Conservation (phyloP, 257 asterid species). For the Penstemon eatonii region DNA sequence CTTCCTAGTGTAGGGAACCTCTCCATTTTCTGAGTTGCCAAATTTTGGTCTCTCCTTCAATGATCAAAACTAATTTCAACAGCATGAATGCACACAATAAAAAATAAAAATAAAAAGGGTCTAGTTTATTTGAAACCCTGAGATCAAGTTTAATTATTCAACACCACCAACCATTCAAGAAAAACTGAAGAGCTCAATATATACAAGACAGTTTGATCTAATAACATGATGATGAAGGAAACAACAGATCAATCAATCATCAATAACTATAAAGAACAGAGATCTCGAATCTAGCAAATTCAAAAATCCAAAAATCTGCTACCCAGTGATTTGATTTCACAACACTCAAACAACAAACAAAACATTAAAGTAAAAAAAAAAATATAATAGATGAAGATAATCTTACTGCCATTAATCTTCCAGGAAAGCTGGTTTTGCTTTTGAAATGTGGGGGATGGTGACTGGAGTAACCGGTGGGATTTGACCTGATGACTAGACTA, state of each 20-base stretch:
- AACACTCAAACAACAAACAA: background rate
- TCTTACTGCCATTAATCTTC: constrained; percentile 40
- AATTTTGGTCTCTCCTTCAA: constrained; percentile 65
- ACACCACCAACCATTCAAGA: background rate
- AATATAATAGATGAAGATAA: constrained; percentile 24
- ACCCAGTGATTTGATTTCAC: no score
- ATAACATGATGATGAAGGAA: no score
- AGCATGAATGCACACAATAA: background rate
- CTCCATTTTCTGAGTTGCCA: constrained; percentile 81
- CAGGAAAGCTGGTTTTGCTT: constrained; percentile 16
- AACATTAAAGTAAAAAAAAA: background rate
- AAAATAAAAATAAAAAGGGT: background rate
- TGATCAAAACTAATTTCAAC: constrained; percentile 23
- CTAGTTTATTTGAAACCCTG: background rate
- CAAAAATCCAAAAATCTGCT: background rate
- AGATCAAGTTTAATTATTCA: background rate
- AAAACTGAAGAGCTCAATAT: background rate
- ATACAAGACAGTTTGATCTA: no score
- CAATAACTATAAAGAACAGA: background rate
- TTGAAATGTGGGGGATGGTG: constrained; percentile 9
- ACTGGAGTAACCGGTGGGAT: constrained; percentile 30
- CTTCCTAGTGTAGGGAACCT: constrained; percentile 65
- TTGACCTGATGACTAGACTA: background rate
- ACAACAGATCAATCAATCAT: background rate
- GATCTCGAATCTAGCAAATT: background rate